phyloP scores from a whole-genome alignment of 257 asterid genomes.

The Solanum pinnatisectum region DNA sequence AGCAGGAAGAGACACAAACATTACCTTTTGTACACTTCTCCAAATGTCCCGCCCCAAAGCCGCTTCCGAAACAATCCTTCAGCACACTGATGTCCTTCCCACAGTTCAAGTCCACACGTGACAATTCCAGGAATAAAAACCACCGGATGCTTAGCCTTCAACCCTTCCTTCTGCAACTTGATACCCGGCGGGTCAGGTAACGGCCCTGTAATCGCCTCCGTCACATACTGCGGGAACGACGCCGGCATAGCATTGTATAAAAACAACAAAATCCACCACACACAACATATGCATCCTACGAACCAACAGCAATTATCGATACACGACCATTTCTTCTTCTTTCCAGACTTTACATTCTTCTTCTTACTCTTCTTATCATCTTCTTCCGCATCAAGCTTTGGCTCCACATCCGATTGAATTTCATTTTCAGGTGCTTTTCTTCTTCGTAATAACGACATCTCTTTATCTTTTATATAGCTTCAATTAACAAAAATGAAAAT shows the following conservation, averaged over 20 bases:
- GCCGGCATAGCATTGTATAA: constrained; percentile 79
- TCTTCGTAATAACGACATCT: constrained; percentile 36
- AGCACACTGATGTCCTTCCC: constrained; percentile 90
- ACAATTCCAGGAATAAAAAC: constrained; percentile 78
- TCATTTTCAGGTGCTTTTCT: constrained; percentile 36
- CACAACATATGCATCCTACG: constrained; percentile 57
- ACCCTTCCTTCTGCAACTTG: constrained; percentile 61
- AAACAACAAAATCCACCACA: constrained; percentile 73
- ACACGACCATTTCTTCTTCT: constrained; percentile 57
- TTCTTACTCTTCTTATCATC: constrained; percentile 1
- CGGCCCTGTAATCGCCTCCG: constrained; percentile 79
- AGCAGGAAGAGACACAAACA: not conserved
- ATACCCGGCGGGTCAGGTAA: constrained; percentile 89
- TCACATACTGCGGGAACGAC: constrained; percentile 73
- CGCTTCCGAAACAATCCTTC: constrained; percentile 46
- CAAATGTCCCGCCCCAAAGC: constrained; percentile 56
- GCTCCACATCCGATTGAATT: not conserved
- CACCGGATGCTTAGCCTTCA: constrained; percentile 58
- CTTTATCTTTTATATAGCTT: not conserved
- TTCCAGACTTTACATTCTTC: constrained; percentile 24
- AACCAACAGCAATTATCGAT: constrained; percentile 81
- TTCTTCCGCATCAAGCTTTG: constrained; percentile 11
- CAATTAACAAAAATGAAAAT: not conserved
- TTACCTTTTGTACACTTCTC: constrained; percentile 44
- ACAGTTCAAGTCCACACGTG: constrained; percentile 81